A percentile compares a stretch with the other conserved stretches of the same genome.
These are phyloP conservation scores for Suhomyces bokatorum DNA, from an alignment of 1,139 yeast species.

Conservation along the genomic window DNA sequence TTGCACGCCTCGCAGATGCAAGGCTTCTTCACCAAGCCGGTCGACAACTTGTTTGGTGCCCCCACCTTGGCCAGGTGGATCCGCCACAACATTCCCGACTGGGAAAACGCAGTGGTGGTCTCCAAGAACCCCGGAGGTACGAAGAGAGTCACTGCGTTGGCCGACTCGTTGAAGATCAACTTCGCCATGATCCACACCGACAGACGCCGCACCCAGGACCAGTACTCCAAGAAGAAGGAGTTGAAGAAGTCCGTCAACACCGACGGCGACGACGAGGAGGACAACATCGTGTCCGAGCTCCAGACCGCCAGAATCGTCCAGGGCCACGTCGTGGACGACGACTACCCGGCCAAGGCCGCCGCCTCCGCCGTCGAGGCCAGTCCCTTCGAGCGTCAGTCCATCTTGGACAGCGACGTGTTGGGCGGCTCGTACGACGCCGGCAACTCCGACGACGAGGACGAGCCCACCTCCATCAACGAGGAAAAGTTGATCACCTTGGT, in stretches of 20 bases:
- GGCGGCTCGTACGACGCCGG: conserved; percentile 86
- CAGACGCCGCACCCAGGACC: conserved; percentile 84
- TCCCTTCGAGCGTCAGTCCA: conserved; percentile 19
- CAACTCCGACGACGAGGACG: conserved; percentile 82
- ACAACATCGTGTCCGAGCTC: conserved; percentile 73
- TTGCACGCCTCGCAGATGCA: conserved; percentile 99
- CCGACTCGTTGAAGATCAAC: conserved; percentile 91
- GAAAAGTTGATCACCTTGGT: conserved; percentile 94
- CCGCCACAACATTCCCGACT: conserved; percentile 82
- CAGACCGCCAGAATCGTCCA: conserved; percentile 95
- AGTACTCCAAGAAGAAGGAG: conserved; percentile 47
- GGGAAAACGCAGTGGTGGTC: conserved; percentile 82
- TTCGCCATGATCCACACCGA: conserved; percentile 99
- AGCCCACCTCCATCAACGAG: conserved; percentile 56
- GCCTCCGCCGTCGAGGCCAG: conserved; percentile 1
- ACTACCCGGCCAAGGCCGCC: conserved; percentile 36
- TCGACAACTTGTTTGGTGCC: conserved; percentile 93
- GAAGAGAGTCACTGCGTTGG: conserved; percentile 93
- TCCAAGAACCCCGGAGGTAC: conserved; percentile 99
- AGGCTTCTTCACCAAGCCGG: conserved; percentile 96
- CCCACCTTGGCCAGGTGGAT: conserved; percentile 98
- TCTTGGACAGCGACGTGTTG: conserved; percentile 53
- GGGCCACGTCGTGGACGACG: conserved; percentile 97
- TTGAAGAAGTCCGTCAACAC: conserved; percentile 31
- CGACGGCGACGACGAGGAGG: conserved; percentile 54